phyloP scores from a whole-genome alignment of 805 yeast genomes.

The Cyberlindnera meyerae region DNA sequence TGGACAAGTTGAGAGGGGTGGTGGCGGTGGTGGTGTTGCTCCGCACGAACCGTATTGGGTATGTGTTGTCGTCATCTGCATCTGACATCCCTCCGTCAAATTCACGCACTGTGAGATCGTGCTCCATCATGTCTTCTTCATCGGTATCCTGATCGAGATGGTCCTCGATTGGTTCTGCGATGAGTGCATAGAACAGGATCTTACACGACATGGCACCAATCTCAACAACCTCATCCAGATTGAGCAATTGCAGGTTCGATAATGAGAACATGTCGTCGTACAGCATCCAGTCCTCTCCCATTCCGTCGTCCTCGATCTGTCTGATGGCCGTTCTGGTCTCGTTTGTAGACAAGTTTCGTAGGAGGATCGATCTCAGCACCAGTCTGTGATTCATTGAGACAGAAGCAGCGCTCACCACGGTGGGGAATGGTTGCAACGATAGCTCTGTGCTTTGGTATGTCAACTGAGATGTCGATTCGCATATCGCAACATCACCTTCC shows the following conservation, averaged over 20 bases:
- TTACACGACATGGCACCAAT: slow-evolving; percentile 25
- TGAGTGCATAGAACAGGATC: slow-evolving; percentile 29
- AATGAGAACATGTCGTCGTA: slow-evolving; percentile 35
- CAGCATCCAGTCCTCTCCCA: slow-evolving; percentile 37
- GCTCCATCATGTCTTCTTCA: slow-evolving; percentile 16
- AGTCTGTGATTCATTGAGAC: slow-evolving; percentile 10
- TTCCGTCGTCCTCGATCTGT: slow-evolving; percentile 18
- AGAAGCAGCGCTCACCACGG: slow-evolving; percentile 11
- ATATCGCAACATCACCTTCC: slow-evolving; percentile 7
- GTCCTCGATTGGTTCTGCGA: background rate
- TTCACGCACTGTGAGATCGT: slow-evolving; percentile 24
- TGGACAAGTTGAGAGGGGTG: slow-evolving; percentile 19
- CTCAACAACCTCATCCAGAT: slow-evolving; percentile 31
- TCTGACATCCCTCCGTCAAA: slow-evolving; percentile 20
- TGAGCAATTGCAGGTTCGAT: slow-evolving; percentile 31
- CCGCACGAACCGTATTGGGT: slow-evolving; percentile 16
- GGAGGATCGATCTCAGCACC: slow-evolving; percentile 18
- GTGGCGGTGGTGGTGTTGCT: slow-evolving; percentile 19
- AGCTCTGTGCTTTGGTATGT: slow-evolving; percentile 5
- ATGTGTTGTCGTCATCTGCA: slow-evolving; percentile 1
- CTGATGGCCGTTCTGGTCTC: slow-evolving; percentile 23
- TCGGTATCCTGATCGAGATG: background rate
- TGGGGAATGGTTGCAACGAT: slow-evolving; percentile 16
- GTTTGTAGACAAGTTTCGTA: slow-evolving; percentile 18
- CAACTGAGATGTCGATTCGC: slow-evolving; percentile 1